Evolutionary conservation across 2,329 filamentous ascomycete species (phyloP).

Genomic region (Ophiostoma quercus): DNA sequence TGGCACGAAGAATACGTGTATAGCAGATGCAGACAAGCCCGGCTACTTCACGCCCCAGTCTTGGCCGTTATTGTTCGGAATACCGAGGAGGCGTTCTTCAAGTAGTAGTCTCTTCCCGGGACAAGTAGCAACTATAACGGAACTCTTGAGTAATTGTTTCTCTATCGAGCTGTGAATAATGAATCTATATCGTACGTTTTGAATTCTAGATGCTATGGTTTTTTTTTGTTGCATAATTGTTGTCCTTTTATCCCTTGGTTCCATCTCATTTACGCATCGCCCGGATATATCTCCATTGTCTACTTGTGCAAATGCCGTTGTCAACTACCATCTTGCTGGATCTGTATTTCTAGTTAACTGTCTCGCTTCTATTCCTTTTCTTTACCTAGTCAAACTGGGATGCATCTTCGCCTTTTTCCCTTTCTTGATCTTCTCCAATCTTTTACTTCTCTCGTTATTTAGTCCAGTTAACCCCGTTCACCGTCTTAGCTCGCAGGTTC

Average conservation of each 20-base stretch:
- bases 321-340: neutral
- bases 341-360: neutral
- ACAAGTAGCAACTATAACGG: neutral
- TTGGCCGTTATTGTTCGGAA: neutral
- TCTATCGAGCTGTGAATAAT: neutral
- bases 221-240: neutral
- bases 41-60: neutral
- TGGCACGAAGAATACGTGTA: neutral
- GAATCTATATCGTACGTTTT: neutral
- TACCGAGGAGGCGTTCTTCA: neutral
- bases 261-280: neutral
- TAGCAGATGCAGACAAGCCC: neutral
- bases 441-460: neutral
- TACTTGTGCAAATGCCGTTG: neutral
- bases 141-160: neutral
- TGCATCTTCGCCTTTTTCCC: neutral
- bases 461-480: neutral
- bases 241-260: neutral
- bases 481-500: neutral
- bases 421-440: neutral
- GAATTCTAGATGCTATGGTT: neutral
- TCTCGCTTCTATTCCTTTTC: slow-evolving; percentile 11
- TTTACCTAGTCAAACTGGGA: neutral
- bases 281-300: neutral
- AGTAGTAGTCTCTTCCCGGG: neutral